Evolutionary conservation across 1,284 basidiomycete genomes (phyloP).

Genomic region (Boletus calvinii): DNA sequence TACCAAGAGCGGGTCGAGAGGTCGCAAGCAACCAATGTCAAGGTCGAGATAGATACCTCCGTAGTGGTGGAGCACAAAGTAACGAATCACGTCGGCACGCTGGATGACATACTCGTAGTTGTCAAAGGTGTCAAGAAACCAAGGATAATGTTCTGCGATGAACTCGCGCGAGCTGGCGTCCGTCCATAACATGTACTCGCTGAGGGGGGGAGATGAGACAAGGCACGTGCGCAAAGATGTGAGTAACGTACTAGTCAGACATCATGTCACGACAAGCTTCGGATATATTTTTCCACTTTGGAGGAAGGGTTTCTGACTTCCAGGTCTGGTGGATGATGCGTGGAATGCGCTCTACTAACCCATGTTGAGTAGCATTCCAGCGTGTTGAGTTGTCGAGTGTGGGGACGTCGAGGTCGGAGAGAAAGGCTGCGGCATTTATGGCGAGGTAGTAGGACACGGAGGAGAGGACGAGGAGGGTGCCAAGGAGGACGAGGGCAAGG

Average conservation of each 20-base stretch:
- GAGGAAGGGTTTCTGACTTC: conserved; percentile 88
- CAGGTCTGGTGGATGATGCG: conserved; percentile 98
- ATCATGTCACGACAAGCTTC: conserved; percentile 83
- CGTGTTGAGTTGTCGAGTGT: conserved; percentile 48
- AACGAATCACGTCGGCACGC: conserved; percentile 96
- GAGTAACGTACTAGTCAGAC: conserved; percentile 85
- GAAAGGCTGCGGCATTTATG: conserved; percentile 76
- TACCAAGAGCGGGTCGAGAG: conserved; percentile 84
- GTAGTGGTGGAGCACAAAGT: conserved; percentile 95
- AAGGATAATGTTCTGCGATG: conserved; percentile 83
- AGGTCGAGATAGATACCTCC: conserved; percentile 97
- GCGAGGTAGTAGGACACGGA: conserved; percentile 90
- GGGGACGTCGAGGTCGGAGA: conserved; percentile 78
- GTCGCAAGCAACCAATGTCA: conserved; percentile 93
- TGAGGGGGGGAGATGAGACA: conserved; percentile 35
- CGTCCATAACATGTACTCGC: conserved; percentile 97
- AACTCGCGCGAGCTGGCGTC: conserved; percentile 90
- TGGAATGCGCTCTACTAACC: conserved; percentile 74
- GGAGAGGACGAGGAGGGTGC: conserved; percentile 90
- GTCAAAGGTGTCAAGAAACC: conserved; percentile 93
- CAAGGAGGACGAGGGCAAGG: conserved; percentile 82
- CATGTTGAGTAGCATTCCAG: conserved; percentile 61
- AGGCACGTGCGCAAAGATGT: conserved; percentile 17
- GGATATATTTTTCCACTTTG: conserved; percentile 79
- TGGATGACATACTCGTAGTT: conserved; percentile 93